phyloP scores from a whole-genome alignment of 2,329 filamentous ascomycete genomes.

The Talaromyces islandicus region DNA sequence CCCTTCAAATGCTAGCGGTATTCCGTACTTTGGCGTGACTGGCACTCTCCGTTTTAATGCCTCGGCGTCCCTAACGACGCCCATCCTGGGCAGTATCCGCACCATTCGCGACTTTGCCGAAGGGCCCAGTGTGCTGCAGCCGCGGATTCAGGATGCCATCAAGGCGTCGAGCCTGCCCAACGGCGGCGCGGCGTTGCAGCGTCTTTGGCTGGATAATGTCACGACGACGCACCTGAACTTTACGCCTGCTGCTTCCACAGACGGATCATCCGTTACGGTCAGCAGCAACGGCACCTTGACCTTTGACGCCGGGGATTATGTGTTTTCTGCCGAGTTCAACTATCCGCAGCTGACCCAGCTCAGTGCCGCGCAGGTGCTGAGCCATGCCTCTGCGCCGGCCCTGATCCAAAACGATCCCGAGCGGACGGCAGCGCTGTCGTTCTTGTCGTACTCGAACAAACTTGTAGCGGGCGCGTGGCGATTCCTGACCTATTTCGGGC shows the following conservation, averaged over 20 bases:
- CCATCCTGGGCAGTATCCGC: slow-evolving; percentile 57
- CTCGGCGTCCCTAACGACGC: slow-evolving; percentile 49
- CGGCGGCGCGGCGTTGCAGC: slow-evolving; percentile 44
- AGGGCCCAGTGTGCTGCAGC: slow-evolving; percentile 48
- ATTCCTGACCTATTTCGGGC: slow-evolving; percentile 62
- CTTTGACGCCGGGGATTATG: slow-evolving; percentile 51
- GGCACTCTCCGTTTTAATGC: slow-evolving; percentile 53
- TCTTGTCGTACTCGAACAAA: slow-evolving; percentile 59
- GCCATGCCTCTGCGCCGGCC: slow-evolving; percentile 34
- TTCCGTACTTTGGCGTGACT: slow-evolving; percentile 49
- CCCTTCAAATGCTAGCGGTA: slow-evolving; percentile 15
- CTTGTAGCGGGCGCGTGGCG: slow-evolving; percentile 60
- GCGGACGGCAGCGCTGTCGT: slow-evolving; percentile 51
- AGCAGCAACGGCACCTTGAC: slow-evolving; percentile 28
- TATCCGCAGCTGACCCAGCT: slow-evolving; percentile 58
- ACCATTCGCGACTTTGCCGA: slow-evolving; percentile 60
- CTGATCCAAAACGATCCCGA: slow-evolving; percentile 43
- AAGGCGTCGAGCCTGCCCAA: slow-evolving; percentile 33
- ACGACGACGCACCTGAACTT: slow-evolving; percentile 53
- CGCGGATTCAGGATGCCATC: slow-evolving; percentile 51
- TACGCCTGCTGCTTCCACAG: slow-evolving; percentile 25
- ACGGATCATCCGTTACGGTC: slow-evolving; percentile 30
- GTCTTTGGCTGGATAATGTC: slow-evolving; percentile 57
- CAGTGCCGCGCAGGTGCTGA: slow-evolving; percentile 45
- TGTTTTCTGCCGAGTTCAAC: slow-evolving; percentile 55